Evolutionary conservation across 2,329 filamentous ascomycete species (phyloP).

Genomic region (Colletotrichum viniferum): DNA sequence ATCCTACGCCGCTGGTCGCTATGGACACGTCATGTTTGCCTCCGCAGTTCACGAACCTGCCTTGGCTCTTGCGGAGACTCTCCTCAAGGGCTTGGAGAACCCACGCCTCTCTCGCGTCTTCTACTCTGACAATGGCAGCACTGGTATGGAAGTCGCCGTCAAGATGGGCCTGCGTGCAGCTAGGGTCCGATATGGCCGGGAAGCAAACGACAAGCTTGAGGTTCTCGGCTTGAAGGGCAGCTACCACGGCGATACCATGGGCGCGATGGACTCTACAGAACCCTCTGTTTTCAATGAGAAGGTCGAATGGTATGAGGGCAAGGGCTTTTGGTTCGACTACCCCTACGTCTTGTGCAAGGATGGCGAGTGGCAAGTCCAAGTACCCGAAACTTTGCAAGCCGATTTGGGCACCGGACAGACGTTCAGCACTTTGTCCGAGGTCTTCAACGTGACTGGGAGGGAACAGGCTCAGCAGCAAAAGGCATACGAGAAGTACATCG

Average conservation of each 20-base stretch:
- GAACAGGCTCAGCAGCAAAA: conserved; percentile 45
- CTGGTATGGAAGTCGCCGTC: conserved; percentile 80
- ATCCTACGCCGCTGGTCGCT: conserved; percentile 81
- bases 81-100: conserved; percentile 66
- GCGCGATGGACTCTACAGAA: conserved; percentile 85
- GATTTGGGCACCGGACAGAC: conserved; percentile 47
- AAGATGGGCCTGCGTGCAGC: conserved; percentile 83
- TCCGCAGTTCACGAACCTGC: conserved; percentile 81
- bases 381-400: conserved; percentile 52
- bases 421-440: conserved; percentile 53
- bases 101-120: conserved; percentile 74
- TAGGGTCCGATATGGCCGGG: conserved; percentile 69
- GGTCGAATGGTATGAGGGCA: conserved; percentile 84
- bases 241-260: conserved; percentile 89
- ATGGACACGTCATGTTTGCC: conserved; percentile 90
- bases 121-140: conserved; percentile 84
- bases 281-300: conserved; percentile 80
- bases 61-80: conserved; percentile 66
- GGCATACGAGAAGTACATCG: conserved; percentile 67
- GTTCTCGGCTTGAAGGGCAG: conserved; percentile 79
- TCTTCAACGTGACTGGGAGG: conserved; percentile 65
- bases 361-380: conserved; percentile 69
- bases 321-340: conserved; percentile 82
- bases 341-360: conserved; percentile 71
- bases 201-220: conserved; percentile 60